Evolutionary conservation across 768 basidiomycete genomes (phyloP).

Genomic region (Mycena amicta): DNA sequence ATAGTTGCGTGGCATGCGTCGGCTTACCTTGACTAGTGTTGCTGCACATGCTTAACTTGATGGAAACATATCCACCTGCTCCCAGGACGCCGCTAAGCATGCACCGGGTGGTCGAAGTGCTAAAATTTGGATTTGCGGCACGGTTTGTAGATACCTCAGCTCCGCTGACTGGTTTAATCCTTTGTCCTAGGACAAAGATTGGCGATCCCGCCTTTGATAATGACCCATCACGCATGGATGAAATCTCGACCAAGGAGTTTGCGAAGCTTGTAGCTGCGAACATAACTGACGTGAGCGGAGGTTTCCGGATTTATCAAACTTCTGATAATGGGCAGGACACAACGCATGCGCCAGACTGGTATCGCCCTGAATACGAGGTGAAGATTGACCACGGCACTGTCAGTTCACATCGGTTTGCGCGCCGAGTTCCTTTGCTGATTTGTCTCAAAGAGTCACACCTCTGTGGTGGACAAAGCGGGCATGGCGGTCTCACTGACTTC

Average conservation of each 20-base stretch:
- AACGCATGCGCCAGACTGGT: slow-evolving; percentile 83
- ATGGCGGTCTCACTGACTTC: slow-evolving; percentile 88
- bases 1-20: background rate
- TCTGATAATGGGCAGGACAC: slow-evolving; percentile 60
- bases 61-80: slow-evolving; percentile 69
- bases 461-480: slow-evolving; percentile 78
- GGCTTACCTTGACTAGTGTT: slow-evolving; percentile 49
- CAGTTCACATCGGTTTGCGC: slow-evolving; percentile 25
- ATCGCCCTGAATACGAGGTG: slow-evolving; percentile 80
- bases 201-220: slow-evolving; percentile 77
- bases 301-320: slow-evolving; percentile 3
- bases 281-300: slow-evolving; percentile 75
- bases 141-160: slow-evolving; percentile 31
- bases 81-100: slow-evolving; percentile 64
- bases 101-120: slow-evolving; percentile 81
- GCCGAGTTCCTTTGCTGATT: slow-evolving; percentile 2
- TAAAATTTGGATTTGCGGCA: slow-evolving; percentile 72
- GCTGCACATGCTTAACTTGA: slow-evolving; percentile 86
- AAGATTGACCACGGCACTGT: slow-evolving; percentile 87
- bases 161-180: background rate
- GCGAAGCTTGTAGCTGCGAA: slow-evolving; percentile 62
- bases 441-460: slow-evolving; percentile 72
- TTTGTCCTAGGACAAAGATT: slow-evolving; percentile 69
- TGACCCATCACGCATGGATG: slow-evolving; percentile 53
- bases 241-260: slow-evolving; percentile 72